Percentiles rank a stretch among this genome's conserved stretches.
Conservation (phyloP, 2,329 filamentous ascomycete genomes). For the Epicoccum nigrum region DNA sequence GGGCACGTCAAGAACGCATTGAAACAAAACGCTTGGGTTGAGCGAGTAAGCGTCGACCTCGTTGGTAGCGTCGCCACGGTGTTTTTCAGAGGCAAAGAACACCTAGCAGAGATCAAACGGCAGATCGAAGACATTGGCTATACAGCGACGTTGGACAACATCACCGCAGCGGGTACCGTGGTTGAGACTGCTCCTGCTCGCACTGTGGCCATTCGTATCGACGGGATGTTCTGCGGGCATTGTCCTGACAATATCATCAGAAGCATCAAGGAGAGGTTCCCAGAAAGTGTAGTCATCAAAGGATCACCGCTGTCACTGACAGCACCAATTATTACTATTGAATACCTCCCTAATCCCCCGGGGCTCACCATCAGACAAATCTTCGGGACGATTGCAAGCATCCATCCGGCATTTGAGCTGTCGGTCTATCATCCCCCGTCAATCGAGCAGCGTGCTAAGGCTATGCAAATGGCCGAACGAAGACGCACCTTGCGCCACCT, state of each 20-base stretch:
- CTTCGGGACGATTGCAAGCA: constrained; percentile 67
- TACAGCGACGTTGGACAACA: constrained; percentile 47
- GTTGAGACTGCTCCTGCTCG: constrained; percentile 32
- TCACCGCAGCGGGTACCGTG: constrained; percentile 18
- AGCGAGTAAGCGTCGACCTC: constrained; percentile 45
- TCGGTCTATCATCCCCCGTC: constrained; percentile 80
- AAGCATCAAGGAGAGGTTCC: constrained; percentile 60
- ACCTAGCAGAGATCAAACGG: constrained; percentile 54
- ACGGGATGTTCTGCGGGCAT: constrained; percentile 55
- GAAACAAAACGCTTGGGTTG: constrained; percentile 54
- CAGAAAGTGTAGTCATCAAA: constrained; percentile 57
- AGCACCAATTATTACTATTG: constrained; percentile 69
- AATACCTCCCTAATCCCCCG: constrained; percentile 72
- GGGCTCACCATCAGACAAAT: constrained; percentile 77
- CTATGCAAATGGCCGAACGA: constrained; percentile 74
- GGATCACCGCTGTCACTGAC: constrained; percentile 62
- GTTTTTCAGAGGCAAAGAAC: constrained; percentile 9
- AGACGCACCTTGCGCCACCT: constrained; percentile 72
- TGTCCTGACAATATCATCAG: constrained; percentile 59
- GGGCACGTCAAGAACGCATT: constrained; percentile 56
- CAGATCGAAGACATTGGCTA: constrained; percentile 57
- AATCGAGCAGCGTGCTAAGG: constrained; percentile 78
- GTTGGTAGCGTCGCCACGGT: background rate
- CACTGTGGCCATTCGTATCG: constrained; percentile 44
- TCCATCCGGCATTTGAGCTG: constrained; percentile 69